Evolutionary conservation across 371 early-diverging fungal species (phyloP), one percentile per base, ranked within the genome.

Genomic region (Fennellomyces sp.): DNA sequence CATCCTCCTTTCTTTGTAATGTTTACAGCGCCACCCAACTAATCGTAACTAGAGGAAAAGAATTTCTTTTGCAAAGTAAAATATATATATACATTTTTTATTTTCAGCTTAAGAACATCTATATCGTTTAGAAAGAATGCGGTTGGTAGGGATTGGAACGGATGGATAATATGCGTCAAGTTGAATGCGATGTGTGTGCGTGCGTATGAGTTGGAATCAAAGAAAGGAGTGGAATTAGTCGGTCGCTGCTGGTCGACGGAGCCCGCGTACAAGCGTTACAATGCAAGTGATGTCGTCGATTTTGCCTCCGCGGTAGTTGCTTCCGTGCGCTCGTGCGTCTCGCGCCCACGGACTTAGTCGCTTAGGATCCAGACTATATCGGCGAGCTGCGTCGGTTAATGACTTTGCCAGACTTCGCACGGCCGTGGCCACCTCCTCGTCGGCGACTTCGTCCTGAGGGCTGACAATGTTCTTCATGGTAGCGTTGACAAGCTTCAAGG

Each of bases 311-410:
- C 66, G 41, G 61, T 77, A 80, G 39, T 69, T 68, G 45, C 76
- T 77, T 36, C 81, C 81, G 52, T 77, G 77, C 3, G 73, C 74
- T 27, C 70, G 73, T 27, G 81, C 81, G 41, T 67, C 77, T 53
- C 66, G 61, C 29, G 81, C 81, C 81, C 81, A 80, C 21, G 81
- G 81, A 55, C 73, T 73, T 5, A 77, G 60, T 10, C 84, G 70
- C 64, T 83, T 86, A 0, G 77, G 77, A 53, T 86, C 81, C 58
- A 86, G 54, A 55, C 81, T 80, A 36, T 80, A 76, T 2, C 79
- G 77, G 39, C 83, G 71, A 13, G 86, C 86, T 39, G 73, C 77
- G 50, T 83, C 83, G 7, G 86, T 83, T 33, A 86, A 51, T 29
- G 76, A 69, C 54, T 84, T 78, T 10, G 85, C 80, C 57, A 87